Conservation (phyloP, 2,329 filamentous ascomycete genomes). For the Chrysoporthe deuterocubensis region DNA sequence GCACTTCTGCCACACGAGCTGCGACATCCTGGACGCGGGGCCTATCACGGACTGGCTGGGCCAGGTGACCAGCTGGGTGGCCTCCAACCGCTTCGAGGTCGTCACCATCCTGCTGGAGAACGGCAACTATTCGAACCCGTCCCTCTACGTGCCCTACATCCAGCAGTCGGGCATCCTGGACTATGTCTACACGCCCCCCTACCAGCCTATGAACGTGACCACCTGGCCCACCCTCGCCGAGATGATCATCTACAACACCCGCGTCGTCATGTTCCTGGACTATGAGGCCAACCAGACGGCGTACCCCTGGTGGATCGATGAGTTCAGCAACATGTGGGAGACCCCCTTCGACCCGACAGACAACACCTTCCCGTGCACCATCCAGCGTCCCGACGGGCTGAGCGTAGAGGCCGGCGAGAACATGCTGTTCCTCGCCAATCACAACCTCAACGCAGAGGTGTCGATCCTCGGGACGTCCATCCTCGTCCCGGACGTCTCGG, state of each 20-base stretch:
- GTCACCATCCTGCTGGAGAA: slow-evolving; percentile 87
- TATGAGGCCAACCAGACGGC: slow-evolving; percentile 79
- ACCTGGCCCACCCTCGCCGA: slow-evolving; percentile 85
- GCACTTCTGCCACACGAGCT: slow-evolving; percentile 85
- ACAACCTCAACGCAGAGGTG: slow-evolving; percentile 85
- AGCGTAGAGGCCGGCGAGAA: slow-evolving; percentile 55
- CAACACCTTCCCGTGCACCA: slow-evolving; percentile 73
- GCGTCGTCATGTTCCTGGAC: slow-evolving; percentile 82
- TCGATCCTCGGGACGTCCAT: slow-evolving; percentile 66
- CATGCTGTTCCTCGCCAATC: slow-evolving; percentile 82
- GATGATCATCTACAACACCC: slow-evolving; percentile 72
- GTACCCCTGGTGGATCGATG: slow-evolving; percentile 83
- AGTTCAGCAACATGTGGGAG: slow-evolving; percentile 91
- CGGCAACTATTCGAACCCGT: slow-evolving; percentile 68
- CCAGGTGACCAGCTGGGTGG: slow-evolving; percentile 73
- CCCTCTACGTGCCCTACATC: slow-evolving; percentile 71
- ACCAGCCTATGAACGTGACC: slow-evolving; percentile 67
- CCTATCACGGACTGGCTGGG: slow-evolving; percentile 75
- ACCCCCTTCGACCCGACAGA: slow-evolving; percentile 78
- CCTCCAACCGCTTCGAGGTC: slow-evolving; percentile 79
- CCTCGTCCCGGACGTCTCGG: slow-evolving; percentile 71
- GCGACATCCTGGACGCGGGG: slow-evolving; percentile 80
- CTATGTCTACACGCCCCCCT: slow-evolving; percentile 73
- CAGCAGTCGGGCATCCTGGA: slow-evolving; percentile 71
- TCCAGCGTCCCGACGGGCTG: slow-evolving; percentile 70